These are phyloP conservation scores for Cryphonectria naterciae DNA, from an alignment of 2,329 filamentous ascomycete species.

Conservation along the genomic window DNA sequence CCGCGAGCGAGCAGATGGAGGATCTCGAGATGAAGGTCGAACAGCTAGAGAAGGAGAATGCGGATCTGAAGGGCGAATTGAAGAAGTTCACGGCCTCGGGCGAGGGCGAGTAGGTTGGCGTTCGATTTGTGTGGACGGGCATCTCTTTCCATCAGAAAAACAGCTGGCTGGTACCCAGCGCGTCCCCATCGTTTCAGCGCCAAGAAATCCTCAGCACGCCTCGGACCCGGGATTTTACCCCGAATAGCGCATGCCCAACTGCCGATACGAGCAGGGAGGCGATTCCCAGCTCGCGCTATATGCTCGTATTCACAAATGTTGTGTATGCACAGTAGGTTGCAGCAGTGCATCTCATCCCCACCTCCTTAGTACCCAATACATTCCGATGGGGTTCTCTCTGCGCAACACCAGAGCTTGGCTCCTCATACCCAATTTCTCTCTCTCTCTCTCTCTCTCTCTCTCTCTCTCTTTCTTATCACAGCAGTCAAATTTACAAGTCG, in stretches of 20 bases:
- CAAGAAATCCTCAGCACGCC: background rate
- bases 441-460: too few relatives aligned
- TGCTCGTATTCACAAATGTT: conserved; percentile 22
- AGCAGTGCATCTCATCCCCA: background rate
- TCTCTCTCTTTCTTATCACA: background rate
- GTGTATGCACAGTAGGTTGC: conserved; percentile 16
- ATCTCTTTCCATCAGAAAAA: background rate
- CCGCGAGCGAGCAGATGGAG: conserved; percentile 65
- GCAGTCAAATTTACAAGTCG: background rate
- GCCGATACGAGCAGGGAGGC: conserved; percentile 23
- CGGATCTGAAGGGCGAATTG: conserved; percentile 36
- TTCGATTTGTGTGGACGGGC: background rate
- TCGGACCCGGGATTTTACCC: background rate
- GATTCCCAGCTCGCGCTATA: conserved; percentile 10
- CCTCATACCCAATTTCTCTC: background rate
- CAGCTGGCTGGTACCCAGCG: background rate
- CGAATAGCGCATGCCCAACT: background rate
- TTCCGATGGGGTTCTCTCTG: background rate
- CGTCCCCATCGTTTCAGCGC: background rate
- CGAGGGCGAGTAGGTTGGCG: background rate
- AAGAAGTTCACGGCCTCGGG: conserved; percentile 8
- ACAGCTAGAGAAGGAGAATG: conserved; percentile 54
- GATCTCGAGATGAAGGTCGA: conserved; percentile 57
- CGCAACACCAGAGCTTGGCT: background rate
- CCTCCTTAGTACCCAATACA: background rate